Percentiles rank a stretch among this genome's conserved stretches.
Evolutionary conservation across 2,329 filamentous ascomycete species (phyloP).

Genomic region (Leptosphaerulina australis): DNA sequence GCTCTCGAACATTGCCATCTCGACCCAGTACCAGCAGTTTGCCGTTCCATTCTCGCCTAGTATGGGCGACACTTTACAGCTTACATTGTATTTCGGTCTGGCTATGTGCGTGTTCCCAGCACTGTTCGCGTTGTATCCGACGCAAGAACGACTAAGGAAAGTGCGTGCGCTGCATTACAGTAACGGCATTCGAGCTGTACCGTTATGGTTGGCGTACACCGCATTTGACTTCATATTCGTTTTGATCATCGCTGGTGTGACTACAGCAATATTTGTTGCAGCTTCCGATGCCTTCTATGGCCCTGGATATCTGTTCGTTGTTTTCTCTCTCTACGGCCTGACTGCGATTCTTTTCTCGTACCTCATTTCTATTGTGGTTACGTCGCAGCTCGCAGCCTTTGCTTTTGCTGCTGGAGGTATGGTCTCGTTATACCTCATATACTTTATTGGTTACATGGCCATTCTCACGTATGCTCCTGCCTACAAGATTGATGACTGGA

Average conservation of each 20-base stretch:
- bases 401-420: slow-evolving; percentile 81
- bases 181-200: slow-evolving; percentile 81
- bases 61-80: slow-evolving; percentile 74
- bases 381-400: slow-evolving; percentile 81
- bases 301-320: slow-evolving; percentile 78
- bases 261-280: slow-evolving; percentile 71
- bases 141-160: slow-evolving; percentile 77
- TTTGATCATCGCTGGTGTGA: slow-evolving; percentile 68
- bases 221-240: slow-evolving; percentile 80
- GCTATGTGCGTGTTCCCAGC: slow-evolving; percentile 79
- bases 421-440: slow-evolving; percentile 59
- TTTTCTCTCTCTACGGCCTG: slow-evolving; percentile 81
- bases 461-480: slow-evolving; percentile 77
- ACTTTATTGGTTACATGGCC: slow-evolving; percentile 56
- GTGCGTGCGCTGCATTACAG: slow-evolving; percentile 88
- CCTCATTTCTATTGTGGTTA: slow-evolving; percentile 78
- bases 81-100: slow-evolving; percentile 81
- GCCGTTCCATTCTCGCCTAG: slow-evolving; percentile 73
- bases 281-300: slow-evolving; percentile 74
- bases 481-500: slow-evolving; percentile 68
- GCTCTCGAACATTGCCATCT: slow-evolving; percentile 70
- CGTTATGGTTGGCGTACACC: slow-evolving; percentile 84
- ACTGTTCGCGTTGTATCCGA: slow-evolving; percentile 88
- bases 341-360: slow-evolving; percentile 79
- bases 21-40: slow-evolving; percentile 75